Base-by-base conservation (phyloP, 2,329 filamentous ascomycete genomes). In the Celoporthe dispersa region DNA sequence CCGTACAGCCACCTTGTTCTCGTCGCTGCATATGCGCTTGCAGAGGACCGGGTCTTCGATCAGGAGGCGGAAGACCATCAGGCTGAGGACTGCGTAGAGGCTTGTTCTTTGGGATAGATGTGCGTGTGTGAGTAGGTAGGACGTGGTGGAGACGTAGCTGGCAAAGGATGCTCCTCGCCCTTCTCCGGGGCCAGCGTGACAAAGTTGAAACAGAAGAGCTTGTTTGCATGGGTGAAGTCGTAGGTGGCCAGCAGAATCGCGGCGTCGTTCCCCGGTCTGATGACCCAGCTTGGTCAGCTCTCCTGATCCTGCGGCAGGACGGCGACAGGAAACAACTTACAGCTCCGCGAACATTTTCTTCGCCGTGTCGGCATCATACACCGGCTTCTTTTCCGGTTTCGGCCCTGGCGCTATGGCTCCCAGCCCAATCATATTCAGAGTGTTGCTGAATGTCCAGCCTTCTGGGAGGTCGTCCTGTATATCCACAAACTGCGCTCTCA, bases 151-250 rank as follows among this genome's bases (percentile, higher is more conserved):
- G 37, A 98, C 83, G 77, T 95, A 97, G 74, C 88, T 90, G 62
- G 91, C 89, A 73, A 99, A 90, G 94, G 92, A 1, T 91, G 87
- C 75, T 95, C 90, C 64, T 88, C 85, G 57, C 85, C 88, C 74
- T 91, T 91, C 64, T 90, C 88, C 0, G 89, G 81, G 7, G 87
- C 77, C 33, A 89, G 78, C 2, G 88, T 90, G 66, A 97, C 88
- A 59, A 99, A 82, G 75, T 92, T 94, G 78, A 93, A 92, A 79
- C 93, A 95, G 80, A 99, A 98, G 11, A 98, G 85, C 81, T 98
- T 98, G 83, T 98, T 99, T 44, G 94, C 92, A 77, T 97, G 92
- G 3, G 91, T 90, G 78, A 98, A 98, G 79, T 98, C 96, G 78
- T 98, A 99, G 0, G 93, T 91, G 0, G 94, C 91, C 44, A 99